Conservation (phyloP, 2,329 filamentous ascomycete species). For the Pseudogymnoascus sp. region DNA sequence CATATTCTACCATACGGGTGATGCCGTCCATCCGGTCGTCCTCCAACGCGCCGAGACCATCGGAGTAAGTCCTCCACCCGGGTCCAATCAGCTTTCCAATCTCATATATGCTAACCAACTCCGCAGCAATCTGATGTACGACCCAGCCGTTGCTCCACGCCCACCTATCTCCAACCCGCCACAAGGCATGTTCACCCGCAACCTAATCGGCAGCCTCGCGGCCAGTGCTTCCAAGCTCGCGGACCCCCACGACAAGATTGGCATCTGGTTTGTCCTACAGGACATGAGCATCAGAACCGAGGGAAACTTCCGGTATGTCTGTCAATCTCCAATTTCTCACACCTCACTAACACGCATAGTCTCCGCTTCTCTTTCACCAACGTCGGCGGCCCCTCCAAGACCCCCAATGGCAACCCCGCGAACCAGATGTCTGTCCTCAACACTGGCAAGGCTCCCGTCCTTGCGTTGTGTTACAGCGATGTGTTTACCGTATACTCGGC, state of each 20-base stretch:
- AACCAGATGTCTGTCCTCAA: slow-evolving; percentile 51
- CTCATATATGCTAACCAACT: slow-evolving; percentile 9
- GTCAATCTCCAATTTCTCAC: neutral
- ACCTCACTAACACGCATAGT: slow-evolving; percentile 31
- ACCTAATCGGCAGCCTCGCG: slow-evolving; percentile 85
- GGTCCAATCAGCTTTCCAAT: slow-evolving; percentile 14
- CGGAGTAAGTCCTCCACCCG: neutral
- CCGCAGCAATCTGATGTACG: neutral
- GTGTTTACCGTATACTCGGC: slow-evolving; percentile 91
- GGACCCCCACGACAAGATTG: slow-evolving; percentile 72
- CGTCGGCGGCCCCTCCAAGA: slow-evolving; percentile 51
- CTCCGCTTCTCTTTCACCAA: slow-evolving; percentile 74
- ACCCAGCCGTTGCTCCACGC: slow-evolving; percentile 16
- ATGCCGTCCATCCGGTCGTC: slow-evolving; percentile 13
- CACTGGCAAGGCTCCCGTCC: slow-evolving; percentile 68
- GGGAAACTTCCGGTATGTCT: slow-evolving; percentile 72
- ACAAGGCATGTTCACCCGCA: slow-evolving; percentile 86
- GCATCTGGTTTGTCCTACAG: slow-evolving; percentile 95
- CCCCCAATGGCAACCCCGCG: slow-evolving; percentile 31
- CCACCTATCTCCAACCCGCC: slow-evolving; percentile 36
- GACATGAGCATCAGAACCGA: slow-evolving; percentile 93
- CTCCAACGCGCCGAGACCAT: slow-evolving; percentile 10
- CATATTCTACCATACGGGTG: slow-evolving; percentile 21
- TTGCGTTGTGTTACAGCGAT: slow-evolving; percentile 81
- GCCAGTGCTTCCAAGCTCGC: slow-evolving; percentile 81